phyloP scores from a whole-genome alignment of 352 stramenopile genomes.

The Phytophthora vignae region DNA sequence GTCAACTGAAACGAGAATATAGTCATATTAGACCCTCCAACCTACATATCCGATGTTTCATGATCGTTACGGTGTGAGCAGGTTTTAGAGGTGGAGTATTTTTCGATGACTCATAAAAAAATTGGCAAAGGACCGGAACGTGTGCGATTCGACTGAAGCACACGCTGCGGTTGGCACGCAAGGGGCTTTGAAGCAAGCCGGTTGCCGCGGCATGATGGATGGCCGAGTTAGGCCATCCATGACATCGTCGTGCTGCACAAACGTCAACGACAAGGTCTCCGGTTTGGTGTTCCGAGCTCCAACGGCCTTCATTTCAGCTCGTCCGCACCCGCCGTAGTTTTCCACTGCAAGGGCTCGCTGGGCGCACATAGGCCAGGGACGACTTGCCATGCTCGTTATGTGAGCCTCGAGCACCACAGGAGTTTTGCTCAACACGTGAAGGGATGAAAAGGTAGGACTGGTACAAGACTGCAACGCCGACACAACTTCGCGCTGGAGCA shows the following conservation, averaged over 20 bases:
- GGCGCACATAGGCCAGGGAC: too few species aligned
- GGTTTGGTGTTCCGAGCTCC: not conserved
- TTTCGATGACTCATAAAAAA: conserved; percentile 29
- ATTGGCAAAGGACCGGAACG: conserved; percentile 3
- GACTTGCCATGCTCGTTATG: too few species aligned
- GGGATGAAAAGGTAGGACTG: conserved; percentile 1
- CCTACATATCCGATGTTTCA: not conserved
- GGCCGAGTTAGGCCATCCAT: too few species aligned
- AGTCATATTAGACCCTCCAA: not conserved
- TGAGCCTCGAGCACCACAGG: not conserved
- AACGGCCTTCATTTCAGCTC: not conserved
- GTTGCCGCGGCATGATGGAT: not conserved
- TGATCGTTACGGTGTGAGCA: not conserved
- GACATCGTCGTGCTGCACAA: too few species aligned
- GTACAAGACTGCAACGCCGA: not conserved
- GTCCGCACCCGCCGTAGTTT: too few species aligned
- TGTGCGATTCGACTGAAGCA: not conserved
- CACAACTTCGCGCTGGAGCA: not conserved
- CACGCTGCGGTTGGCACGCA: not conserved
- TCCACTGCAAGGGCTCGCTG: too few species aligned
- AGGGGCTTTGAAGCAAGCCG: not conserved
- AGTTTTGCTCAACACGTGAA: not conserved
- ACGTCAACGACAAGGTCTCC: too few species aligned
- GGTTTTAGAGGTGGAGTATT: not conserved
- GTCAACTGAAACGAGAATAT: not conserved